Evolutionary conservation across 2,329 filamentous ascomycete genomes (phyloP).

Genomic region (Dichotomopilus funicola): DNA sequence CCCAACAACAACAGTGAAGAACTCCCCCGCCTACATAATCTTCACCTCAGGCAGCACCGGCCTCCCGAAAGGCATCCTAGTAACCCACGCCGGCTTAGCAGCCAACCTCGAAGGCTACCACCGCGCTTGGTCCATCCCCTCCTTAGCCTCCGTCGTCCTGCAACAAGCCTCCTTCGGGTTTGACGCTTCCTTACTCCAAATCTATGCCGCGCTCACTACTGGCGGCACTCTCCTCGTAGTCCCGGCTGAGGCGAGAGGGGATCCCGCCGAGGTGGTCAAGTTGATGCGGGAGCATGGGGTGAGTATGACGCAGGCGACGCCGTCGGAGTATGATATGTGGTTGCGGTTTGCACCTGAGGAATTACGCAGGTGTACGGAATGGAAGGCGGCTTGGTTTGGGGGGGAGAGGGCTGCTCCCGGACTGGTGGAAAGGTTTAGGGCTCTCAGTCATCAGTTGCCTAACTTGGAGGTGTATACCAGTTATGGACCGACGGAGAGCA

Average conservation of each 20-base stretch:
- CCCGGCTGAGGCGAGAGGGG: conserved; percentile 24
- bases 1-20: neutral
- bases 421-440: conserved; percentile 3
- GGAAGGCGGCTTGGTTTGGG: conserved; percentile 28
- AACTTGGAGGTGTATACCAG: conserved; percentile 22
- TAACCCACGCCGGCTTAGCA: conserved; percentile 12
- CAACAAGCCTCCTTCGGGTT: conserved; percentile 33
- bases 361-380: conserved; percentile 20
- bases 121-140: conserved; percentile 6
- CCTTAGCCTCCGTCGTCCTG: conserved; percentile 23
- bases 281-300: conserved; percentile 28
- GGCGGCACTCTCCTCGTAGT: conserved; percentile 31
- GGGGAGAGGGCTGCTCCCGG: conserved; percentile 26
- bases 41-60: conserved; percentile 72
- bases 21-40: conserved; percentile 45
- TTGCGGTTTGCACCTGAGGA: conserved; percentile 13
- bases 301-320: conserved; percentile 30
- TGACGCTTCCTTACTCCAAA: conserved; percentile 30
- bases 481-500: conserved; percentile 26
- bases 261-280: conserved; percentile 27
- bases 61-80: conserved; percentile 60
- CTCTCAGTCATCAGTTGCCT: conserved; percentile 1
- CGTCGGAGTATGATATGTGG: conserved; percentile 30
- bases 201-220: conserved; percentile 26
- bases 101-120: conserved; percentile 18